Conservation (phyloP, 352 stramenopile species). For the Halophytophthora polymorphica region DNA sequence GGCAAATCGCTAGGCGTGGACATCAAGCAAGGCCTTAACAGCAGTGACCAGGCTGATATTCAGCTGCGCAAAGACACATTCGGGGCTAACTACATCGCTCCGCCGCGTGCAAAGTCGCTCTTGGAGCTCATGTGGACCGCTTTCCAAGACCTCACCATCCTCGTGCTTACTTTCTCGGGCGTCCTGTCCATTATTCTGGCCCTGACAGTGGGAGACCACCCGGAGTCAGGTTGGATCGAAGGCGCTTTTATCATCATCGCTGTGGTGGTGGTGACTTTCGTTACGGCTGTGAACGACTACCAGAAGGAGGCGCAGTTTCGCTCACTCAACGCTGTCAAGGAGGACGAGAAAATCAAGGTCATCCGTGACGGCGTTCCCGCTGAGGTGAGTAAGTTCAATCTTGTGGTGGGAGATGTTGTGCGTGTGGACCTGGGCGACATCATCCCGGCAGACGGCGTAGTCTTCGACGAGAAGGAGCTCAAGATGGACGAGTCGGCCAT, state of each 20-base stretch:
- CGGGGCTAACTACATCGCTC: constrained; percentile 61
- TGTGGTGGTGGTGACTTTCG: constrained; percentile 83
- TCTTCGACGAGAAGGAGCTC: constrained; percentile 83
- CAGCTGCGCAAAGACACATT: constrained; percentile 53
- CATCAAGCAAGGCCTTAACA: constrained; percentile 42
- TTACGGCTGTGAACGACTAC: constrained; percentile 90
- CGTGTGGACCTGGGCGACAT: constrained; percentile 83
- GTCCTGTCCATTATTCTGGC: constrained; percentile 84
- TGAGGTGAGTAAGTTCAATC: constrained; percentile 66
- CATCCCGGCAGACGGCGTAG: constrained; percentile 85
- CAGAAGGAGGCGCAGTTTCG: constrained; percentile 90
- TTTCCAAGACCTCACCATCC: constrained; percentile 89
- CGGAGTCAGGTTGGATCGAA: constrained; percentile 79
- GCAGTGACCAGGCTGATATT: constrained; percentile 39
- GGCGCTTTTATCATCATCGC: constrained; percentile 87
- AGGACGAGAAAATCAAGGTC: constrained; percentile 79
- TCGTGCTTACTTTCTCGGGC: constrained; percentile 53
- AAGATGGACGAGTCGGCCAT: constrained; percentile 89
- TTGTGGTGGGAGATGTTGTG: constrained; percentile 91
- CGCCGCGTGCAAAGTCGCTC: constrained; percentile 49
- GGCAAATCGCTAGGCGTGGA: constrained; percentile 43
- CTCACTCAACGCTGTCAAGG: constrained; percentile 73
- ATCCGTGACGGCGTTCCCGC: constrained; percentile 53
- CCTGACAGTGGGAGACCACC: constrained; percentile 49
- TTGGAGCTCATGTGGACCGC: constrained; percentile 87